Evolutionary conservation across 2,329 filamentous ascomycete genomes (phyloP), one percentile per base, ranked within the genome.

Genomic region (Claviceps capensis): DNA sequence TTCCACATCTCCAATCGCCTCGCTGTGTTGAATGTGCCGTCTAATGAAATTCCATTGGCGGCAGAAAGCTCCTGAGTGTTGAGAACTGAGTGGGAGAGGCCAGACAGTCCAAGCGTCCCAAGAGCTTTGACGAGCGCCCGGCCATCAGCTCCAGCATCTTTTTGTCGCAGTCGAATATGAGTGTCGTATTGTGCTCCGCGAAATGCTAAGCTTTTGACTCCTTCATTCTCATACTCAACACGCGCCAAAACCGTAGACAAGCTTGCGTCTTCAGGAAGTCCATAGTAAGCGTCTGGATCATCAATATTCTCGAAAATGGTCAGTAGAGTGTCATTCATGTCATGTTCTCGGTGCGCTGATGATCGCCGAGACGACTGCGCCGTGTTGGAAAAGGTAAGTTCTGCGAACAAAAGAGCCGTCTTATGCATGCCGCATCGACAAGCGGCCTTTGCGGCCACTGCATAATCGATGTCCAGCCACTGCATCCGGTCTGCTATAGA

Each of bases 271-370:
- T 94, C 86, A 43, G 87, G 80, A 7, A 96, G 76, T 4, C 93
- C 94, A 63, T 98, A 98, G 65, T 95, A 98, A 0, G 89, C 85
- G 65, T 99, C 93, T 1, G 90, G 91, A 61, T 99, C 94, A 62
- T 96, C 90, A 47, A 98, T 86, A 55, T 88, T 91, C 62, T 88
- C 85, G 64, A 93, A 98, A 2, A 98, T 90, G 1, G 78, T 73
- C 45, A 95, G 75, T 13, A 97, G 72, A 1, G 94, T 74, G 34
- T 86, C 80, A 3, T 78, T 75, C 6, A 86, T 78, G 26, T 82
- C 70, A 47, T 72, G 63, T 57, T 76, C 69, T 57, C 71, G 73
- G 47, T 73, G 62, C 2, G 72, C 69, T 2, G 84, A 88, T 8
- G 85, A 85, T 48, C 86, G 79, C 53, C 86, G 77, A 44, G 85